Base-by-base conservation (phyloP, 1,284 basidiomycete genomes). In the Puccinia sorghi region DNA sequence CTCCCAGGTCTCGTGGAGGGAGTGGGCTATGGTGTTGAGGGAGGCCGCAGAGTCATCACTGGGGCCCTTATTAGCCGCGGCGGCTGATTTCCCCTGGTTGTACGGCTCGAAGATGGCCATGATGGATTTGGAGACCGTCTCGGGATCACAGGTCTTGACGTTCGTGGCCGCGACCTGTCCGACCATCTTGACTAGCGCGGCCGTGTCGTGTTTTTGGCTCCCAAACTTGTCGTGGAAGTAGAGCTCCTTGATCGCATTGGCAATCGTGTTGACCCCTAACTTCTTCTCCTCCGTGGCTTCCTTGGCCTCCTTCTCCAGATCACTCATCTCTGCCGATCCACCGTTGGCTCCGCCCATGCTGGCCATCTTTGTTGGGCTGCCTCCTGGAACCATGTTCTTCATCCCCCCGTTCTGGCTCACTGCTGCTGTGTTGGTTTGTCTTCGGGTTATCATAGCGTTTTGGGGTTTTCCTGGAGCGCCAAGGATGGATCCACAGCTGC, bases 221-320 rank as follows among this genome's bases (percentile, higher is more conserved):
- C 22, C 48, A 15, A 48, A 52, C 59, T 74, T 74, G 20, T 64
- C 59, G 27, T 74, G 48, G 32, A 63, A 63, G 32, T 74, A 64
- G 20, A 74, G 48, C 43, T 74, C 43, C 12, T 64, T 74, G 32
- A 50, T 50, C 25, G 72, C 59, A n/a, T 52, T 52, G 6, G 59
- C 41, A 13, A 74, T 74, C 22, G 72, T 74, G 20, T 74, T 74
- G 2, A 74, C 4, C 2, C 57, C 27, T 22, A 43, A 22, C 25
- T 43, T 43, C 27, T 74, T 74, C 46, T 74, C 72, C 32, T 63
- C 72, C 2, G 72, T n/a, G 11, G 39, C 59, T 39, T 73, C 72
- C 17, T 20, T 22, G 9, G 56, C 54, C 57, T 74, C 72, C 39
- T 74, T 59, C 27, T 72, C 71, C 43, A 27, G 17, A 22, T 67